These are phyloP conservation scores for Pinus taeda DNA, from an alignment of 75 land plant genomes.

Conservation along the genomic window DNA sequence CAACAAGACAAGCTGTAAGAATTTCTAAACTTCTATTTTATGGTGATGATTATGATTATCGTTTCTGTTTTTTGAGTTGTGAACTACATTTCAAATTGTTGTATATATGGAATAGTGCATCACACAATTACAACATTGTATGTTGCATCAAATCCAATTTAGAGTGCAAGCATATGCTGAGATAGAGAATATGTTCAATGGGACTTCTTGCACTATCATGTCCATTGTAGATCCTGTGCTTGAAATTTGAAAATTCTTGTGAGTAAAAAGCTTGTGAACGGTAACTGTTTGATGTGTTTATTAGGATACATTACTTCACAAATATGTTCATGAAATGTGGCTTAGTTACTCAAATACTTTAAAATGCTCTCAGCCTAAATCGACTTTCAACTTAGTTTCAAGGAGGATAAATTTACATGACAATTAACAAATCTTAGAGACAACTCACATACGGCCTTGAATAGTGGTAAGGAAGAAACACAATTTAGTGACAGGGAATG, in stretches of 20 bases:
- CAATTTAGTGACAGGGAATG: too few relatives aligned
- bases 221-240: too few relatives aligned
- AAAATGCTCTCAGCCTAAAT: too few relatives aligned
- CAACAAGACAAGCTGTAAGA: constrained; percentile 77
- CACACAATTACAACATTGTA: background rate
- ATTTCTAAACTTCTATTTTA: background rate
- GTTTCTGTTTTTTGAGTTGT: too few relatives aligned
- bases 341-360: too few relatives aligned
- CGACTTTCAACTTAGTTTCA: too few relatives aligned
- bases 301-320: background rate
- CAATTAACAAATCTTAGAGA: too few relatives aligned
- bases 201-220: background rate
- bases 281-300: background rate
- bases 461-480: too few relatives aligned
- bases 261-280: background rate
- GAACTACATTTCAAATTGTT: background rate
- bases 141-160: background rate
- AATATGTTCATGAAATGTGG: too few relatives aligned
- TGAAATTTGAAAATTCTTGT: background rate
- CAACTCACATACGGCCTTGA: too few relatives aligned
- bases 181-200: background rate
- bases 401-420: too few relatives aligned
- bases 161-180: background rate
- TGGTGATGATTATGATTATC: background rate
- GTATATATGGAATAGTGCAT: background rate